A percentile compares a stretch with the other conserved stretches of the same genome.
Evolutionary conservation across 192 early-diverging fungal genomes (phyloP).

Genomic region (Endogone sp.): DNA sequence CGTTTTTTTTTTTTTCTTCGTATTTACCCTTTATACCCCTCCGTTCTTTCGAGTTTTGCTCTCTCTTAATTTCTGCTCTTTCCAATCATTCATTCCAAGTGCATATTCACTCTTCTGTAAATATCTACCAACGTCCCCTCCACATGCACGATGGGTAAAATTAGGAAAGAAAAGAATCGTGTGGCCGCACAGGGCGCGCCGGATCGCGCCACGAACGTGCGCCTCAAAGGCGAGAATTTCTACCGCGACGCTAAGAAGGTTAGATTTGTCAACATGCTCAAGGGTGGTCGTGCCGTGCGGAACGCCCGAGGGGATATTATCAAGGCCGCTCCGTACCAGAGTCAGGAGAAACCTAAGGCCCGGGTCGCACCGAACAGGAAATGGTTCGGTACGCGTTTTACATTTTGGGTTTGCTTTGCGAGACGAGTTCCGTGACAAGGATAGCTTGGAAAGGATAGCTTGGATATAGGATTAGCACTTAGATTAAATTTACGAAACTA

Average conservation of each 20-base stretch:
- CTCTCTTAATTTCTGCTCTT: neutral
- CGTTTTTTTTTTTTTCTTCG: too few relatives aligned
- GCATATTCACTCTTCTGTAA: neutral
- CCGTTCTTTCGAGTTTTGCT: too few relatives aligned
- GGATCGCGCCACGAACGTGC: constrained; percentile 47
- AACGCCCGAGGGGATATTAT: constrained; percentile 87
- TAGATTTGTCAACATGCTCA: constrained; percentile 90
- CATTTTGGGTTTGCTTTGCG: too few relatives aligned
- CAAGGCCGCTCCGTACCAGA: constrained; percentile 90
- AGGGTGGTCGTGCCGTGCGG: constrained; percentile 78
- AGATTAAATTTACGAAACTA: neutral
- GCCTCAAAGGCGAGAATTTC: constrained; percentile 98
- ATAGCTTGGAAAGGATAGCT: neutral
- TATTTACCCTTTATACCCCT: too few relatives aligned
- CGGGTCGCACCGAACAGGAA: constrained; percentile 92
- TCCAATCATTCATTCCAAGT: neutral
- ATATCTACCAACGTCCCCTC: too few relatives aligned
- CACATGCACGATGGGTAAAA: constrained; percentile 45
- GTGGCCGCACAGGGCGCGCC: constrained; percentile 37
- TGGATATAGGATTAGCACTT: neutral
- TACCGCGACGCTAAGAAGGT: constrained; percentile 97
- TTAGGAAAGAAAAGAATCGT: constrained; percentile 60
- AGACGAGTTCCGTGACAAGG: neutral
- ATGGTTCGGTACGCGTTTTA: constrained; percentile 88
- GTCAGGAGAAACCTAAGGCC: constrained; percentile 64